Evolutionary conservation across 2,329 filamentous ascomycete genomes (phyloP), one percentile per base, ranked within the genome.

Genomic region (Chrysoporthe puriensis): DNA sequence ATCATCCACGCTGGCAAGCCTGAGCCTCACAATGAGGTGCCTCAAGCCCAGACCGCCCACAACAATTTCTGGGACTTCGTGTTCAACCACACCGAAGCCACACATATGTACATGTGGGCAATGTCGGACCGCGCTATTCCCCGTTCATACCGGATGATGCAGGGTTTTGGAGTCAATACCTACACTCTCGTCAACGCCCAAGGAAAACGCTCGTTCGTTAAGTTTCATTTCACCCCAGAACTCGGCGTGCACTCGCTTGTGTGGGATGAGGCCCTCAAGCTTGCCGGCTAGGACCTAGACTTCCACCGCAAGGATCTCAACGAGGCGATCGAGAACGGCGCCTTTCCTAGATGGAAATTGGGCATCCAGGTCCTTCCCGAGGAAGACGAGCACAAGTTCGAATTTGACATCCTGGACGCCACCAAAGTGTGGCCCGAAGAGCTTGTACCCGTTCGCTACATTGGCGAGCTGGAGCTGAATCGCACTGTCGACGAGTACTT

Each of bases 361-460:
- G 91, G 91, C 56, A 89, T 96, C n/a, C 93, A 96, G 74, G 83
- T 89, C 3, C 86, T 96, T 32, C 86, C 90, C 0, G 92, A 95
- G 71, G 84, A 84, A 9, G 85, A 89, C 61, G 87, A 92, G 75
- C 83, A 95, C 70, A 87, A 92, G 18, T 96, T 95, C 69, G 92
- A 95, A 4, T 95, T 96, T 69, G 93, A 96, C 73, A 90, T 95
- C 42, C 85, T 96, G 1, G 93, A 96, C 72, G 90, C 92, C 0
- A 96, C 93, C 48, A 96, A 96, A 80, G 78, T 95, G 36, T 96
- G 92, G 92, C 93, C 92, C 0, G 91, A 96, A 75, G 90, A 95
- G 14, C 79, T 89, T 0, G 82, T 94, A 0, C 92, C 92, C 0
- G 84, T 95, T 26, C 86, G 90, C 8, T 92, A 93, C 74, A 91